phyloP scores from a whole-genome alignment of 192 early-diverging fungal genomes.

The Nowakowskiella sp. region DNA sequence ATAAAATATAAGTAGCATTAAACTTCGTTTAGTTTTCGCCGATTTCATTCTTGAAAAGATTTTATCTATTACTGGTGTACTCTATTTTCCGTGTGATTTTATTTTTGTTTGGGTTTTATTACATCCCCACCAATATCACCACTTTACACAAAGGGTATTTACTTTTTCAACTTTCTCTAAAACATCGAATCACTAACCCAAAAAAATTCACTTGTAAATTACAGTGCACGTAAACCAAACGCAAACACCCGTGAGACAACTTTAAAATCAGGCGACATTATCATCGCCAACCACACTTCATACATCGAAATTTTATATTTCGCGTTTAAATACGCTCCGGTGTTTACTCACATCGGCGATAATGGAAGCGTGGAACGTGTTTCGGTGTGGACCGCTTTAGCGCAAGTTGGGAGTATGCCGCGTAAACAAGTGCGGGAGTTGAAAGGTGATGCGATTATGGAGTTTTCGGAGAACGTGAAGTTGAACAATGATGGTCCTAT shows the following conservation, averaged over 20 bases:
- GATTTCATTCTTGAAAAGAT: not conserved
- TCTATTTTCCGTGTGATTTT: slow-evolving; percentile 47
- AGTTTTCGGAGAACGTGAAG: slow-evolving; percentile 8
- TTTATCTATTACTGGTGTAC: not conserved
- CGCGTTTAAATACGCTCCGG: slow-evolving; percentile 54
- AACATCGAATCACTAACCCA: not conserved
- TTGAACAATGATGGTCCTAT: slow-evolving; percentile 43
- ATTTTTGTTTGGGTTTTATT: slow-evolving; percentile 65
- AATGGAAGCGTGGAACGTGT: slow-evolving; percentile 43
- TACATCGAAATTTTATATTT: slow-evolving; percentile 78
- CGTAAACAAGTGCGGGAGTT: too few species aligned
- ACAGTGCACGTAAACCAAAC: slow-evolving; percentile 13
- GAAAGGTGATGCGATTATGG: too few species aligned
- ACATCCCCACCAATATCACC: slow-evolving; percentile 54
- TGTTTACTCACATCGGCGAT: slow-evolving; percentile 48
- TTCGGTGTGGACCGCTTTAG: slow-evolving; percentile 49
- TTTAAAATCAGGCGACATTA: slow-evolving; percentile 58
- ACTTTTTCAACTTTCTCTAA: not conserved
- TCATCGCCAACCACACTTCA: slow-evolving; percentile 73
- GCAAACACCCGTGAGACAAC: not conserved
- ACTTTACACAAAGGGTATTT: slow-evolving; percentile 60
- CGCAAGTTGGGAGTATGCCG: slow-evolving; percentile 27
- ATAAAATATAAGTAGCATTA: slow-evolving; percentile 1
- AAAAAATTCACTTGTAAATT: too few species aligned
- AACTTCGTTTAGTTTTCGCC: not conserved